A percentile compares a stretch with the other conserved stretches of the same genome.
These are phyloP conservation scores for Sporothrix curviconia DNA, from an alignment of 2,329 filamentous ascomycete species.

Conservation along the genomic window DNA sequence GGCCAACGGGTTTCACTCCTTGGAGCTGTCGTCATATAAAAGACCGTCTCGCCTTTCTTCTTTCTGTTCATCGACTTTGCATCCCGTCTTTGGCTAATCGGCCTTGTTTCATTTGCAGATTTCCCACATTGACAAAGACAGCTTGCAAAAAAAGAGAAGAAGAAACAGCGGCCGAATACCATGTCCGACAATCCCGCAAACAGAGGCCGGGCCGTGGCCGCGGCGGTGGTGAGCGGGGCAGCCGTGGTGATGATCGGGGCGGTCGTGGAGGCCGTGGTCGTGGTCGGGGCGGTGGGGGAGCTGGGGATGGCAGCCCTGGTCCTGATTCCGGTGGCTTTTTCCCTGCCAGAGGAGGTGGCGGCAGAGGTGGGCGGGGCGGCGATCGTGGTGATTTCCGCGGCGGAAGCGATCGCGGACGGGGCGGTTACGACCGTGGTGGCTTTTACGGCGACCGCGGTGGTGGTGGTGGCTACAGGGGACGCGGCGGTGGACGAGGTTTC, in stretches of 20 bases:
- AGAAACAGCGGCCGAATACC: background rate
- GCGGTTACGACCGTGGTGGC: slow-evolving; percentile 13
- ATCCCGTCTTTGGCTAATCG: too few species aligned
- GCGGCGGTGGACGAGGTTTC: slow-evolving; percentile 17
- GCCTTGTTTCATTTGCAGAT: too few species aligned
- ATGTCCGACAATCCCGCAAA: slow-evolving; percentile 9
- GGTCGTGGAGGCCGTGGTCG: slow-evolving; percentile 2
- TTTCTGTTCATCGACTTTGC: too few species aligned
- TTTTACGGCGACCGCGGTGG: slow-evolving; percentile 10
- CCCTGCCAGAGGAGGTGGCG: background rate
- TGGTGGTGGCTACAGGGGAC: slow-evolving; percentile 22
- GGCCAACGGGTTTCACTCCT: background rate
- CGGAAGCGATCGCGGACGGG: slow-evolving; percentile 17
- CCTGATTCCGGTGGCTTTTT: background rate
- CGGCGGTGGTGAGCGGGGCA: slow-evolving; percentile 8
- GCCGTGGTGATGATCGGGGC: slow-evolving; percentile 3
- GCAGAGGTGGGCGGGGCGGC: slow-evolving; percentile 16
- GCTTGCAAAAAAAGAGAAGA: background rate
- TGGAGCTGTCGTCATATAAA: background rate
- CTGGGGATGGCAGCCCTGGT: background rate
- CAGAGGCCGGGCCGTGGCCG: slow-evolving; percentile 9
- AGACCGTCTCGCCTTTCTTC: too few species aligned
- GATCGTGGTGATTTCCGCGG: background rate
- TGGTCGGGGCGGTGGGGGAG: slow-evolving; percentile 14
- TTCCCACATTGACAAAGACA: too few species aligned